Evolutionary conservation across 2,329 filamentous ascomycete species (phyloP).

Genomic region (Pseudogymnoascus pannorum): DNA sequence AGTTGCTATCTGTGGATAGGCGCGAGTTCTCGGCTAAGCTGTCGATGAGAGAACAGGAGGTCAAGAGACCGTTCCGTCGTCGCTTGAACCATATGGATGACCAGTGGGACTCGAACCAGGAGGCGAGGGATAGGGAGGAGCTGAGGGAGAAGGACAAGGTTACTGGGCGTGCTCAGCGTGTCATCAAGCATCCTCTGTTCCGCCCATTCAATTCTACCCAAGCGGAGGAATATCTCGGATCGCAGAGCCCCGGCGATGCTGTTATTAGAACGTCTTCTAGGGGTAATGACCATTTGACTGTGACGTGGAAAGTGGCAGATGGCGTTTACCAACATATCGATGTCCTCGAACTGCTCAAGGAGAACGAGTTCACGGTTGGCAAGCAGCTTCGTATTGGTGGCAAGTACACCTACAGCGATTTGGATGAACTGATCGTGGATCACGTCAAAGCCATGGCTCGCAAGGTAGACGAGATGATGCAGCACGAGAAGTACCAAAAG

Average conservation of each 20-base stretch:
- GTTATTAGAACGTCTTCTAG: constrained; percentile 95
- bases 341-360: constrained; percentile 92
- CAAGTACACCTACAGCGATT: constrained; percentile 87
- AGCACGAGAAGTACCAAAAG: constrained; percentile 87
- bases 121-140: constrained; percentile 74
- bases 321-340: constrained; percentile 97
- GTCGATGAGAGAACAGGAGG: constrained; percentile 72
- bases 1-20: constrained; percentile 80
- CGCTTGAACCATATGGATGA: constrained; percentile 64
- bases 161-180: constrained; percentile 79
- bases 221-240: constrained; percentile 87
- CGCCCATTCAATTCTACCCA: constrained; percentile 85
- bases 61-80: constrained; percentile 65
- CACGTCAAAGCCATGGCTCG: constrained; percentile 97
- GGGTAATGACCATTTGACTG: constrained; percentile 86
- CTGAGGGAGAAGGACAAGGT: constrained; percentile 79
- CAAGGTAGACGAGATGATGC: constrained; percentile 95
- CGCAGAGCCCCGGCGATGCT: constrained; percentile 77
- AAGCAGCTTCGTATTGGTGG: constrained; percentile 76
- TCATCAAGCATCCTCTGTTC: constrained; percentile 97
- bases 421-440: constrained; percentile 94
- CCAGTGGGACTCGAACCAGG: constrained; percentile 82
- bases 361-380: constrained; percentile 92
- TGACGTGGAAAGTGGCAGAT: constrained; percentile 97
- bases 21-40: constrained; percentile 79